phyloP scores from a whole-genome alignment of 2,329 filamentous ascomycete genomes.

The Fonsecaea nubica region DNA sequence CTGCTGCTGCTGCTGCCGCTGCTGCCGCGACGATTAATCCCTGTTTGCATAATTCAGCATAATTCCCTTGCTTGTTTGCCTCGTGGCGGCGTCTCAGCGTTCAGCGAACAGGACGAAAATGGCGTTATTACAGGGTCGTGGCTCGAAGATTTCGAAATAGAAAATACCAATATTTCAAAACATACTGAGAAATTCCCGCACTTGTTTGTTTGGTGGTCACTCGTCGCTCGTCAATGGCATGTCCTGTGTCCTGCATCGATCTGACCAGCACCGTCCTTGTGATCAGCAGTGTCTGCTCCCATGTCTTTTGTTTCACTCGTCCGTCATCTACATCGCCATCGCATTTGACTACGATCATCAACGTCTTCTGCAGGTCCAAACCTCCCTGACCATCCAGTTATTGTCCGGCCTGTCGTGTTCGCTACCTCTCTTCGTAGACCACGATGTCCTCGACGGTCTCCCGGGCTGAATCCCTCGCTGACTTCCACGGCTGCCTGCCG shows the following conservation, averaged over 20 bases:
- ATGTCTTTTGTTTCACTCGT: neutral
- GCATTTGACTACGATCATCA: neutral
- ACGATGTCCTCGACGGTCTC: conserved; percentile 29
- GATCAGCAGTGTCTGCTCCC: neutral
- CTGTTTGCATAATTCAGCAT: neutral
- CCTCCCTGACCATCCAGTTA: neutral
- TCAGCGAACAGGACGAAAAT: neutral
- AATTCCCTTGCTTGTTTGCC: neutral
- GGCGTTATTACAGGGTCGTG: neutral
- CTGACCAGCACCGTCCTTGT: neutral
- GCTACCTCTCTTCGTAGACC: conserved; percentile 9
- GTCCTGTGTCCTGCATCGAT: neutral
- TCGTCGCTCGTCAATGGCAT: neutral
- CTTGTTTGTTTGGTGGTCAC: neutral
- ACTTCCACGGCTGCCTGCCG: conserved; percentile 19
- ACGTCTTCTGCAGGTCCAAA: neutral
- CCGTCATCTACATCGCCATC: neutral
- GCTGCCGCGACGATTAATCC: no score
- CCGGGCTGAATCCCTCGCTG: conserved; percentile 14
- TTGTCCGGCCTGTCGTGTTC: neutral
- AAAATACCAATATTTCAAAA: neutral
- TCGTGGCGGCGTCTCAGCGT: conserved; percentile 8
- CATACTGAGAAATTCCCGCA: neutral
- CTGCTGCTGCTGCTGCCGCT: neutral
- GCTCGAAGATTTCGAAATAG: no score